phyloP scores from a whole-genome alignment of 2,329 filamentous ascomycete genomes.

The Magnaporthales sp. region DNA sequence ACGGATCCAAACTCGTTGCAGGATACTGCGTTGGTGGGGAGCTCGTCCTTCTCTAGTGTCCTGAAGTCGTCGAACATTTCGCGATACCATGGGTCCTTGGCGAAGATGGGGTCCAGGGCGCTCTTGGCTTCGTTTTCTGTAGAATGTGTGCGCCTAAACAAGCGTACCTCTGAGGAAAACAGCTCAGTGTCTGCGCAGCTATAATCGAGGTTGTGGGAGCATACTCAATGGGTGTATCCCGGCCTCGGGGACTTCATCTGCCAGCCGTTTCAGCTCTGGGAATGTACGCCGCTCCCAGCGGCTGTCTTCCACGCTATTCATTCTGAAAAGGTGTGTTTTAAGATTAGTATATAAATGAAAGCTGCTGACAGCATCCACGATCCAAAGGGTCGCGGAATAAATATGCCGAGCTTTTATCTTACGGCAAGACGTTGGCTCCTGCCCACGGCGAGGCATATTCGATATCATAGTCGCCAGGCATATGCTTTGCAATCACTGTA shows the following conservation, averaged over 20 bases:
- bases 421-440: conserved; percentile 73
- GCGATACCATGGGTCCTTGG: conserved; percentile 64
- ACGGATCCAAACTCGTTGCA: conserved; percentile 73
- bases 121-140: conserved; percentile 46
- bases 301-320: conserved; percentile 32
- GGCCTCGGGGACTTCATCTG: conserved; percentile 61
- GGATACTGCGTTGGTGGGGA: conserved; percentile 59
- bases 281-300: conserved; percentile 57
- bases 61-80: conserved; percentile 64
- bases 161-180: conserved; percentile 29
- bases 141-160: conserved; percentile 36
- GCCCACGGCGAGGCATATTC: conserved; percentile 89
- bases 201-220: not conserved
- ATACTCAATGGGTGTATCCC: conserved; percentile 71
- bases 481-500: conserved; percentile 58
- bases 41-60: conserved; percentile 44
- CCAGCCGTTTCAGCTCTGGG: conserved; percentile 50
- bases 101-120: conserved; percentile 49
- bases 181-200: not conserved
- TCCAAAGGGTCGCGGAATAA: not conserved
- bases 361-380: not conserved
- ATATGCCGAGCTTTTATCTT: conserved; percentile 17
- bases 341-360: not conserved
- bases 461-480: conserved; percentile 88
- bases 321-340: conserved; percentile 22